A percentile compares a stretch with the other conserved stretches of the same genome.
Conservation (phyloP, 257 asterid species). For the Solanum infundibuliforme region DNA sequence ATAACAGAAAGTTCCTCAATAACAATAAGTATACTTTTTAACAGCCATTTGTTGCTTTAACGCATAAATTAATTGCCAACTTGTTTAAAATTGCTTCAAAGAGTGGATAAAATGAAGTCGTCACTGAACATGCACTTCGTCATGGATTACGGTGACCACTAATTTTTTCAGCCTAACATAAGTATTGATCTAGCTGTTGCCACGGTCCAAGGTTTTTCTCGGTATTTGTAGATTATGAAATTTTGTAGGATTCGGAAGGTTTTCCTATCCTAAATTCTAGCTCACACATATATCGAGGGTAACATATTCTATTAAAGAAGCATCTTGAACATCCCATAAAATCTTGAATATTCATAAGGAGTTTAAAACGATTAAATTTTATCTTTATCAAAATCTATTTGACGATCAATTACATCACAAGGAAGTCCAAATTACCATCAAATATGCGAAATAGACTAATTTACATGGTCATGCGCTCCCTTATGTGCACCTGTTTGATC, state of each 20-base stretch:
- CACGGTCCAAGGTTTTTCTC: not conserved
- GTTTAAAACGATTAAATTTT: too few relatives aligned
- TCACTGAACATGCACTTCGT: not conserved
- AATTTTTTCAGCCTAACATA: not conserved
- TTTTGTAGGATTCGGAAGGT: too few relatives aligned
- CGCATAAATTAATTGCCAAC: not conserved
- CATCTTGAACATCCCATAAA: accelerated
- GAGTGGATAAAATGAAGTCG: not conserved
- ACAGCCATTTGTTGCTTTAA: not conserved
- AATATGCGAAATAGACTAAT: too few relatives aligned
- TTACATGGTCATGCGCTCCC: not conserved
- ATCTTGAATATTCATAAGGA: too few relatives aligned
- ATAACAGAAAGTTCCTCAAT: not conserved
- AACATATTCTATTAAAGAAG: accelerated
- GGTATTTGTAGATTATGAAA: not conserved
- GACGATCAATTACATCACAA: too few relatives aligned
- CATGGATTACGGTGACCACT: not conserved
- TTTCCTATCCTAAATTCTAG: too few relatives aligned
- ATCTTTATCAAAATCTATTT: too few relatives aligned
- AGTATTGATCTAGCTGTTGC: not conserved
- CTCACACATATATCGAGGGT: accelerated
- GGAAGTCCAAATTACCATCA: not conserved
- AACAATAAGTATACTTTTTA: not conserved
- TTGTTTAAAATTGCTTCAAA: not conserved
- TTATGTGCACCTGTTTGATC: not conserved